Evolutionary conservation across 2,329 filamentous ascomycete species (phyloP).

Genomic region (Fusarium nodosum): DNA sequence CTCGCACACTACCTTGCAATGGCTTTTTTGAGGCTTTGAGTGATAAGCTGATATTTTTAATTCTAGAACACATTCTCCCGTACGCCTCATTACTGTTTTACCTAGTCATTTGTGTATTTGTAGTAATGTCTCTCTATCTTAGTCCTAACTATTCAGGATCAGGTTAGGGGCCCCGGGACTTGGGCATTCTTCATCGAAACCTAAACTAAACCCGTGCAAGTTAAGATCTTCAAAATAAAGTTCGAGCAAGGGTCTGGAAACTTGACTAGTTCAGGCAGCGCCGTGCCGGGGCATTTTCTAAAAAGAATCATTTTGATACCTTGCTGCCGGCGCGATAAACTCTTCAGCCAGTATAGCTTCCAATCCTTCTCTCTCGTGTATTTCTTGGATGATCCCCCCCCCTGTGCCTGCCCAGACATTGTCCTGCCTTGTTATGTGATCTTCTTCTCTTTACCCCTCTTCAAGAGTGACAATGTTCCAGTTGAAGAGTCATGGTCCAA

Average conservation of each 20-base stretch:
- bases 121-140: not conserved
- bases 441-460: not conserved
- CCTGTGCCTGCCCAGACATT: not conserved
- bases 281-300: slow-evolving; percentile 40
- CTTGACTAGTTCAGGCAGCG: slow-evolving; percentile 41
- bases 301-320: slow-evolving; percentile 15
- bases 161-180: not conserved
- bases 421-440: slow-evolving; percentile 4
- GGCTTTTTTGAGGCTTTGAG: not conserved
- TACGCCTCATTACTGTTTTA: not conserved
- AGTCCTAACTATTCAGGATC: not conserved
- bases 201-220: slow-evolving; percentile 17
- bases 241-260: slow-evolving; percentile 33
- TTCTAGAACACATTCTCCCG: not conserved
- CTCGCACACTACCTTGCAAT: not conserved
- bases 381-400: not conserved
- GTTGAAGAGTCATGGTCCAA: not conserved
- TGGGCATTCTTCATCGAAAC: slow-evolving; percentile 32
- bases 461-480: not conserved
- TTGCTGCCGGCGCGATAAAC: not conserved
- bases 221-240: slow-evolving; percentile 37
- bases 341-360: not conserved
- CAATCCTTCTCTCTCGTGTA: not conserved
- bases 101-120: not conserved
- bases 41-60: not conserved